A percentile compares a stretch with the other conserved stretches of the same genome.
phyloP scores from a whole-genome alignment of 2,329 filamentous ascomycete genomes.

The Cercospora nicotianae region DNA sequence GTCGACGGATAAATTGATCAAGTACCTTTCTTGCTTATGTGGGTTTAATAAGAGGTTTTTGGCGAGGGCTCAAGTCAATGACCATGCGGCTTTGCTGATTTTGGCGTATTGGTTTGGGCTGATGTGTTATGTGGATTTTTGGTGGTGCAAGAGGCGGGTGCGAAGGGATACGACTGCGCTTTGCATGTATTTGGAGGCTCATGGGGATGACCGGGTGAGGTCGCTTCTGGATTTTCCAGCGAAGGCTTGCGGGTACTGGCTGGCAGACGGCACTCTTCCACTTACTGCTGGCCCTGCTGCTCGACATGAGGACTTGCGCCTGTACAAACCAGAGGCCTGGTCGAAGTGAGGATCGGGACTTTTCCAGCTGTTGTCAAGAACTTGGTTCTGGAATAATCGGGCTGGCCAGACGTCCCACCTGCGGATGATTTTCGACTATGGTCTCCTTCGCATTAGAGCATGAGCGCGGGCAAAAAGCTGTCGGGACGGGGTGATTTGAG shows the following conservation, averaged over 20 bases:
- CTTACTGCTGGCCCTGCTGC: not conserved
- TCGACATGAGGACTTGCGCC: not conserved
- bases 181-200: slow-evolving; percentile 13
- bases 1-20: slow-evolving; percentile 15
- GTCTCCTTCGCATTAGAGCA: not conserved
- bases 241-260: slow-evolving; percentile 9
- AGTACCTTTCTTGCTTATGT: slow-evolving; percentile 18
- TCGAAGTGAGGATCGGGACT: not conserved
- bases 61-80: slow-evolving; percentile 13
- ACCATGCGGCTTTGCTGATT: slow-evolving; percentile 16
- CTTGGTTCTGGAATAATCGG: not conserved
- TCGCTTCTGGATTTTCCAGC: slow-evolving; percentile 13
- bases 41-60: slow-evolving; percentile 16
- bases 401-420: not conserved
- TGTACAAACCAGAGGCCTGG: not conserved
- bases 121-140: slow-evolving; percentile 16
- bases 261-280: not conserved
- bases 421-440: not conserved
- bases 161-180: slow-evolving; percentile 15
- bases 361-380: not conserved
- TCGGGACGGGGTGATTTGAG: not conserved
- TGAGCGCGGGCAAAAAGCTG: not conserved
- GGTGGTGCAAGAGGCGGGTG: slow-evolving; percentile 15
- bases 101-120: slow-evolving; percentile 19
- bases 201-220: slow-evolving; percentile 1